Base-by-base conservation (phyloP, 2,329 filamentous ascomycete genomes). In the Diaporthe humulicola region DNA sequence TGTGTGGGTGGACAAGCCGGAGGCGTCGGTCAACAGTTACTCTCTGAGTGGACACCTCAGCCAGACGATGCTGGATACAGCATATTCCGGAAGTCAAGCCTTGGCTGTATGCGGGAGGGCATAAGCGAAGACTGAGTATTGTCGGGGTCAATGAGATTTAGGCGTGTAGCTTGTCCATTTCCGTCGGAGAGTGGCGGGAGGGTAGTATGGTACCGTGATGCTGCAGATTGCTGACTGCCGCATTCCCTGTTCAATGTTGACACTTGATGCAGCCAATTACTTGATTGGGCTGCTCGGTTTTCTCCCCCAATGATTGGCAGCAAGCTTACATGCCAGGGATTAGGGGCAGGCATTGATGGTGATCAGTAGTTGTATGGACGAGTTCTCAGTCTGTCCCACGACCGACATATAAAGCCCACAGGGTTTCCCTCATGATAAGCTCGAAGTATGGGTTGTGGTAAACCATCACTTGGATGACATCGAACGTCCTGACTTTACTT, bases 161-260 rank as follows among this genome's bases (percentile, higher is more conserved):
- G 17, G 25, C 17, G 60, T 25, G 25, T 33, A 30, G 17, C 22
- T 64, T 42, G 60, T n/a, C 19, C 33, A 5, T 25, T 48, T 17
- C 12, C 10, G 40, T 28, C 40, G 25, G 12, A 28, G 38, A 48
- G 60, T 64, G 40, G 60, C 40, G 60, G n/a, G 30, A 45, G n/a
- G n/a, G 40, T 14, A n/a, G 25, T 4, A 19, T 30, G 25, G 60
- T 48, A 64, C 15, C 17, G 60, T 50, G 25, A 28, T 64, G 1
- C 22, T 45, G 60, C 25, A 64, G 60, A 45, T 48, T 64, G 60
- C 60, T 64, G 60, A 64, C 60, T 64, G 60, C 60, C 48, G 60
- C 60, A 64, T 22, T 19, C 60, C 25, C 40, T 64, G 19, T 33
- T 36, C 30, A 14, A n/a, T n/a, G n/a, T n/a, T n/a, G n/a, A n/a